A percentile compares a stretch with the other conserved stretches of the same genome.
Evolutionary conservation across 164 flowering plant species (phyloP).

Genomic region (Magnolia changhungtana): DNA sequence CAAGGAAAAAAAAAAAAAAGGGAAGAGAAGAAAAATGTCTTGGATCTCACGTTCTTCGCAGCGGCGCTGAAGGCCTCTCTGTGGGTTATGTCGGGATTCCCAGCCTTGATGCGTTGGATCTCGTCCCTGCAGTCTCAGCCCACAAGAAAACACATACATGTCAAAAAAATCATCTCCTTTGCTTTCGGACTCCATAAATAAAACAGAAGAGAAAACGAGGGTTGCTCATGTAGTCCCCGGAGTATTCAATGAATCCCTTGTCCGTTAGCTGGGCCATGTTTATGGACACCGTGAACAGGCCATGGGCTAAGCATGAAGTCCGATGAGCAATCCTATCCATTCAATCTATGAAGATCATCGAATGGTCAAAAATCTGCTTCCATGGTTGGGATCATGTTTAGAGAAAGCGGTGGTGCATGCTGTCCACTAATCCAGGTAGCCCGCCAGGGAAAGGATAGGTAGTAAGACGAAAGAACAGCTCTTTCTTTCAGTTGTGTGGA

Average conservation of each 20-base stretch:
- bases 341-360: not conserved
- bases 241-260: too few relatives aligned
- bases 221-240: too few relatives aligned
- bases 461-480: not conserved
- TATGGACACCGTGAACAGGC: too few relatives aligned
- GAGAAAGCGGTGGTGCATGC: too few relatives aligned
- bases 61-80: constrained; percentile 99
- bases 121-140: constrained; percentile 64
- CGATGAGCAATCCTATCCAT: not conserved
- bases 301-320: too few relatives aligned
- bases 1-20: not conserved
- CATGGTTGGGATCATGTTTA: not conserved
- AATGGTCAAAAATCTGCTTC: not conserved
- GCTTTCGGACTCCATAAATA: not conserved
- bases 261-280: too few relatives aligned
- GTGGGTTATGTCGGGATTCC: constrained; percentile 93
- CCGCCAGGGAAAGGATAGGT: not conserved
- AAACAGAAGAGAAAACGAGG: too few relatives aligned
- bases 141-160: not conserved
- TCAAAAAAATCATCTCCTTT: not conserved
- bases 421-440: not conserved
- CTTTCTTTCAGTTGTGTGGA: not conserved
- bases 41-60: constrained; percentile 88
- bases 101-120: constrained; percentile 99
- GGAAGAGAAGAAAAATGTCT: constrained; percentile 11